These are phyloP conservation scores for Zymoseptoria brevis DNA, from an alignment of 2,329 filamentous ascomycete genomes.

Conservation along the genomic window DNA sequence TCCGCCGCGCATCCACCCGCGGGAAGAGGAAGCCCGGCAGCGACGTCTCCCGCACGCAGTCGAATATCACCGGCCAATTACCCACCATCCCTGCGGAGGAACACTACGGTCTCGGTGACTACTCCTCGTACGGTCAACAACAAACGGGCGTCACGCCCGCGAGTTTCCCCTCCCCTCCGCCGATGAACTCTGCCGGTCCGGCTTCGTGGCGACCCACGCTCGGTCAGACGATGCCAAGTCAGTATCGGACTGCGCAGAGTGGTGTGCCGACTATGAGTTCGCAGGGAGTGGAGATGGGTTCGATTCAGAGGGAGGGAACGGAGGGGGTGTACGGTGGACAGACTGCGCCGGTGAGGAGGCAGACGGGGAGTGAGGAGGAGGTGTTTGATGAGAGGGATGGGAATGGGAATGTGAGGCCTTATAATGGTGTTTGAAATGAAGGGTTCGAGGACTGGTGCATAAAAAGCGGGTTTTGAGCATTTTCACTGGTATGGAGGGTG, in stretches of 20 bases:
- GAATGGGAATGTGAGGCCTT: slow-evolving; percentile 12
- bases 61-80: background rate
- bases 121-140: background rate
- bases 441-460: background rate
- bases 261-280: slow-evolving; percentile 5
- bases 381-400: slow-evolving; percentile 17
- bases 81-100: slow-evolving; percentile 25
- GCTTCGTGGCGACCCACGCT: background rate
- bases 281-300: slow-evolving; percentile 16
- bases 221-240: background rate
- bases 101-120: slow-evolving; percentile 6
- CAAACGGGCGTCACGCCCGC: background rate
- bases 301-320: slow-evolving; percentile 5
- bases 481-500: background rate
- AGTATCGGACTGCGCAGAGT: slow-evolving; percentile 11
- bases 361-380: background rate
- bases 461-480: background rate
- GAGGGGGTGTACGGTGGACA: background rate
- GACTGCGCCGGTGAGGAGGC: background rate
- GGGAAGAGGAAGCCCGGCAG: slow-evolving; percentile 35
- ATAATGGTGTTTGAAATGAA: slow-evolving; percentile 10
- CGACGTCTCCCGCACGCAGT: slow-evolving; percentile 7
- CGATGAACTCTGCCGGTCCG: background rate
- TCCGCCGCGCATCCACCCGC: slow-evolving; percentile 37
- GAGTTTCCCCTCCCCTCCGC: background rate